Evolutionary conservation across 2,329 filamentous ascomycete species (phyloP).

Genomic region (Botryotinia globosa): DNA sequence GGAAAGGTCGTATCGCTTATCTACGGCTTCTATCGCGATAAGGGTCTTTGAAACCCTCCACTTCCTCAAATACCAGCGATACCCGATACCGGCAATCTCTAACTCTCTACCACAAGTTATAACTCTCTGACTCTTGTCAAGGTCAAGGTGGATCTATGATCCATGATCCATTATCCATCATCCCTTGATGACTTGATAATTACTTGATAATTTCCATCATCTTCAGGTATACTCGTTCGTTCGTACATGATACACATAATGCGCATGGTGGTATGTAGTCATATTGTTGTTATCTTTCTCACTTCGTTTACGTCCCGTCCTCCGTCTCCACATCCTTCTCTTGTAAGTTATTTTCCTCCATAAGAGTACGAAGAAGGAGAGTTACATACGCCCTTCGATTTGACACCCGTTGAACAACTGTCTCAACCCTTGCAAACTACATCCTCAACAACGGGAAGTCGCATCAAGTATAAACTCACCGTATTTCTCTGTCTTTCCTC

Average conservation of each 20-base stretch:
- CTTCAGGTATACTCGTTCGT: no score
- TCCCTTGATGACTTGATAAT: neutral
- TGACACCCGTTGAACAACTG: constrained; percentile 16
- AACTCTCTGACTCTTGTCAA: neutral
- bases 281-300: neutral
- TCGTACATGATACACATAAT: neutral
- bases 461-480: constrained; percentile 14
- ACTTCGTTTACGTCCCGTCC: neutral
- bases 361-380: neutral
- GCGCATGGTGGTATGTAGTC: neutral
- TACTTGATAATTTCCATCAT: constrained; percentile 7
- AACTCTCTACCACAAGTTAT: neutral
- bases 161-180: neutral
- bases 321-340: constrained; percentile 5
- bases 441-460: constrained; percentile 10
- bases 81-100: constrained; percentile 16
- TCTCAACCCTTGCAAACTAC: constrained; percentile 17
- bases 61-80: constrained; percentile 1
- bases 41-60: neutral
- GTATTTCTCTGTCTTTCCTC: neutral
- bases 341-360: constrained; percentile 7
- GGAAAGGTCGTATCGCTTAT: constrained; percentile 10
- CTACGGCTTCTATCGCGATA: constrained; percentile 16
- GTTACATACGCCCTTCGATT: constrained; percentile 16
- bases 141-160: neutral